Percentiles rank a stretch among this genome's conserved stretches.
Conservation (phyloP, 768 basidiomycete genomes). For the Lepiota venenata region DNA sequence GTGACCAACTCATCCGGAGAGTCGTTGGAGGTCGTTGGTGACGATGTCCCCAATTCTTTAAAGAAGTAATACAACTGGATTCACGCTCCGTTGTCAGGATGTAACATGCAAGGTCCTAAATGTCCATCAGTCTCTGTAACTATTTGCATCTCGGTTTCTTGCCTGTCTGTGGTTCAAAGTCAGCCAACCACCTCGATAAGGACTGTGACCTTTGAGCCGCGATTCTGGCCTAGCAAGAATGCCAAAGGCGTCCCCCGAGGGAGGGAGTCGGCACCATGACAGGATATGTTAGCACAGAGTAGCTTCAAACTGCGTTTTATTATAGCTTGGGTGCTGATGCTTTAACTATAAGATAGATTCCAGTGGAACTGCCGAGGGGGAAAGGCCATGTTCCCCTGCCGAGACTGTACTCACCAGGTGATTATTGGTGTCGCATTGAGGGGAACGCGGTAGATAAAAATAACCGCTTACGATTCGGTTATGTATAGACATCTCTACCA, state of each 20-base stretch:
- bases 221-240: slow-evolving; percentile 84
- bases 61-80: slow-evolving; percentile 90
- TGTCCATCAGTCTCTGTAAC: slow-evolving; percentile 35
- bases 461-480: too few species aligned
- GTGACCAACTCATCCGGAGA: too few species aligned
- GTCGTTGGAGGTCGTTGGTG: too few species aligned
- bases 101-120: slow-evolving; percentile 70
- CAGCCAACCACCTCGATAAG: slow-evolving; percentile 84
- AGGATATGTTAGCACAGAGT: too few species aligned
- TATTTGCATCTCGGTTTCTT: slow-evolving; percentile 26
- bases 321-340: slow-evolving; percentile 49
- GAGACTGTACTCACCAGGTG: slow-evolving; percentile 88
- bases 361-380: slow-evolving; percentile 78
- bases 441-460: too few species aligned
- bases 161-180: too few species aligned
- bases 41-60: too few species aligned
- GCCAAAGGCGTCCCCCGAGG: slow-evolving; percentile 58
- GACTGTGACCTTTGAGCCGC: slow-evolving; percentile 90
- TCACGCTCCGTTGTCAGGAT: slow-evolving; percentile 90
- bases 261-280: too few species aligned
- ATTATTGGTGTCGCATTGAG: too few species aligned
- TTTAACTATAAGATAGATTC: slow-evolving; percentile 76
- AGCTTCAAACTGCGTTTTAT: too few species aligned
- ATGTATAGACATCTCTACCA: slow-evolving; percentile 80
- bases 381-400: slow-evolving; percentile 86